Conservation (phyloP, 2,329 filamentous ascomycete genomes). For the Aspergillus piperis region DNA sequence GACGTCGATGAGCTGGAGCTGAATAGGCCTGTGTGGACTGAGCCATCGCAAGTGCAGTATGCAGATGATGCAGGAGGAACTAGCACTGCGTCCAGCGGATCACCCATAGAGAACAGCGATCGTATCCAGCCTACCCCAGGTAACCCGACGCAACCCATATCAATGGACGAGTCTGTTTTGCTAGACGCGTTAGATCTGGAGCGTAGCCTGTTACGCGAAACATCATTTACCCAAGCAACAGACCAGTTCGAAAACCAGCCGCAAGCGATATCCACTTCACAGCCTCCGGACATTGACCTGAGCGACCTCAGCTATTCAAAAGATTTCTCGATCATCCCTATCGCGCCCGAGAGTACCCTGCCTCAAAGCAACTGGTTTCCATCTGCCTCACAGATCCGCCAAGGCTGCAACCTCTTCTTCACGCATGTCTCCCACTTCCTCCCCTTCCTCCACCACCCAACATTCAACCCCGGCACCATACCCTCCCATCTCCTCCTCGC, state of each 20-base stretch:
- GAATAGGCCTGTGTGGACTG: neutral
- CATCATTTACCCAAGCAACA: slow-evolving; percentile 16
- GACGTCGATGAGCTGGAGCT: neutral
- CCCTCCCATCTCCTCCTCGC: slow-evolving; percentile 34
- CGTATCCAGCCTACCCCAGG: neutral
- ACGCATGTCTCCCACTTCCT: slow-evolving; percentile 40
- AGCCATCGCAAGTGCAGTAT: too few relatives aligned
- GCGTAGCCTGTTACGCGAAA: slow-evolving; percentile 16
- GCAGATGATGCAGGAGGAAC: too few relatives aligned
- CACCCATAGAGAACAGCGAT: slow-evolving; percentile 6
- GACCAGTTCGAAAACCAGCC: slow-evolving; percentile 9
- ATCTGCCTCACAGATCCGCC: slow-evolving; percentile 31
- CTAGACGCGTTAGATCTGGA: slow-evolving; percentile 20
- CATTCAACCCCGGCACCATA: slow-evolving; percentile 32
- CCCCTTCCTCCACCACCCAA: slow-evolving; percentile 42
- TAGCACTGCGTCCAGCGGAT: neutral
- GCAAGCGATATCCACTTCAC: neutral
- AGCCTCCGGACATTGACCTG: slow-evolving; percentile 4
- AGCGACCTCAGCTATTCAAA: neutral
- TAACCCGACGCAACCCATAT: neutral
- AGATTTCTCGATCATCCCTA: slow-evolving; percentile 3
- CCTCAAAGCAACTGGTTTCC: slow-evolving; percentile 33
- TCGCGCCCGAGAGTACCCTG: slow-evolving; percentile 1
- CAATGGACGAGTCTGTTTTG: neutral
- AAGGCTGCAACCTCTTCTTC: slow-evolving; percentile 41